phyloP scores from a whole-genome alignment of 805 yeast genomes.

The Nakazawaea sp. region DNA sequence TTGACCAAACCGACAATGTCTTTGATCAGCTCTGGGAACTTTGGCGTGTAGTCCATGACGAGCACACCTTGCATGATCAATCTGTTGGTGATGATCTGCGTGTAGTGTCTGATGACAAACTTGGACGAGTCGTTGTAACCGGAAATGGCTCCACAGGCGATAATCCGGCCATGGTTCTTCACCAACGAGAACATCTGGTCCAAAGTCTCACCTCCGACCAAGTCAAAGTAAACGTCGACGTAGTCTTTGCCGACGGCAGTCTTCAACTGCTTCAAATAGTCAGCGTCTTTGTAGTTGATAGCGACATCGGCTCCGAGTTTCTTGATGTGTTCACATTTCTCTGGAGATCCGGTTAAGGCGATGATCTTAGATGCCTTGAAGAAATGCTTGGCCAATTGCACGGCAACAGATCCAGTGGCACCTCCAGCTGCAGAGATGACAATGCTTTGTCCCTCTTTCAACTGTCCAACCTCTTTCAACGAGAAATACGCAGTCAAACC shows the following conservation, averaged over 20 bases:
- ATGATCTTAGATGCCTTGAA: slow-evolving; percentile 49
- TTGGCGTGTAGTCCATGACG: slow-evolving; percentile 33
- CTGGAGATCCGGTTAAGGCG: slow-evolving; percentile 57
- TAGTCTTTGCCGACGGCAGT: slow-evolving; percentile 39
- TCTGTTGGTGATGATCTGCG: slow-evolving; percentile 40
- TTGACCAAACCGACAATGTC: slow-evolving; percentile 29
- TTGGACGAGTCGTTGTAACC: slow-evolving; percentile 41
- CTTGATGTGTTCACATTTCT: slow-evolving; percentile 47
- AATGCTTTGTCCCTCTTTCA: slow-evolving; percentile 37
- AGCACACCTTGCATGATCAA: slow-evolving; percentile 48
- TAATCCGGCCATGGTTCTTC: slow-evolving; percentile 34
- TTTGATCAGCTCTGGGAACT: slow-evolving; percentile 30
- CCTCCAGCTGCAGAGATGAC: slow-evolving; percentile 65
- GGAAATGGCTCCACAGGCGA: slow-evolving; percentile 62
- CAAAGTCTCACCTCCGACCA: slow-evolving; percentile 57
- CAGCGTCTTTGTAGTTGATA: slow-evolving; percentile 44
- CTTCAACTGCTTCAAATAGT: slow-evolving; percentile 27
- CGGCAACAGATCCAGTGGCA: slow-evolving; percentile 59
- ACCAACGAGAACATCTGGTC: slow-evolving; percentile 33
- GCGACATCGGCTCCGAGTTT: slow-evolving; percentile 46
- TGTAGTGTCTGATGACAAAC: slow-evolving; percentile 31
- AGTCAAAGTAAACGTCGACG: slow-evolving; percentile 51
- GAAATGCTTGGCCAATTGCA: slow-evolving; percentile 49
- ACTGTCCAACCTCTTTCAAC: slow-evolving; percentile 39
- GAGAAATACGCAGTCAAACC: slow-evolving; percentile 59